A percentile compares a stretch with the other conserved stretches of the same genome.
Conservation (phyloP, 2,329 filamentous ascomycete genomes). For the Epichloe brachyelytri region DNA sequence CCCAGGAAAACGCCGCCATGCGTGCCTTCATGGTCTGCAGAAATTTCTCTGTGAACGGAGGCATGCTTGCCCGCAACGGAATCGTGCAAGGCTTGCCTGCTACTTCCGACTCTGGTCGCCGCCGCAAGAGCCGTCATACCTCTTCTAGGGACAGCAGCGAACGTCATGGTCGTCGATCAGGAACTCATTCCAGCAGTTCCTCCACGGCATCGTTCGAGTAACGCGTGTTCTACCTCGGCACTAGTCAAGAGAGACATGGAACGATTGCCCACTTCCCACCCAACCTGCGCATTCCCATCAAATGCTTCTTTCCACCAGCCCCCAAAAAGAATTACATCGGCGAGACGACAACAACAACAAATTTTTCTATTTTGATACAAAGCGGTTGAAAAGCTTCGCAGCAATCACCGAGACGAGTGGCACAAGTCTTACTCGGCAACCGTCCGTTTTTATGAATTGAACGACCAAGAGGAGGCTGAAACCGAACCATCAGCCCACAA, state of each 20-base stretch:
- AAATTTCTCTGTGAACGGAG: constrained; percentile 93
- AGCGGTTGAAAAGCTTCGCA: constrained; percentile 27
- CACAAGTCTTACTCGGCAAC: constrained; percentile 10
- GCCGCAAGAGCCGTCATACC: constrained; percentile 39
- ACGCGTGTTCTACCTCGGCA: constrained; percentile 7
- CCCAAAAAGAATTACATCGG: not conserved
- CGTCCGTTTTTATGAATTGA: constrained; percentile 5
- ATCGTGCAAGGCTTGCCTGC: constrained; percentile 54
- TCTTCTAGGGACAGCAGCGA: constrained; percentile 33
- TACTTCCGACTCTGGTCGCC: constrained; percentile 32
- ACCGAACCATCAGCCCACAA: not conserved
- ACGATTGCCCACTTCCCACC: not conserved
- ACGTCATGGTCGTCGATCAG: constrained; percentile 35
- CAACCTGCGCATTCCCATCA: not conserved
- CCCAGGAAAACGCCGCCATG: constrained; percentile 88
- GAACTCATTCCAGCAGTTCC: constrained; percentile 49
- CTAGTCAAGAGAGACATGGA: constrained; percentile 1
- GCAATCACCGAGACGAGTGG: constrained; percentile 20
- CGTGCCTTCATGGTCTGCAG: constrained; percentile 95
- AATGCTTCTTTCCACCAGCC: not conserved
- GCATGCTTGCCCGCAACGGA: constrained; percentile 64
- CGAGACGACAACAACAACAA: not conserved
- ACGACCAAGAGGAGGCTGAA: constrained; percentile 2
- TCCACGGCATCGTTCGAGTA: constrained; percentile 48
- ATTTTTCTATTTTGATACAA: constrained; percentile 9